Evolutionary conservation across 768 basidiomycete genomes (phyloP).

Genomic region (Psilocybe sp.): DNA sequence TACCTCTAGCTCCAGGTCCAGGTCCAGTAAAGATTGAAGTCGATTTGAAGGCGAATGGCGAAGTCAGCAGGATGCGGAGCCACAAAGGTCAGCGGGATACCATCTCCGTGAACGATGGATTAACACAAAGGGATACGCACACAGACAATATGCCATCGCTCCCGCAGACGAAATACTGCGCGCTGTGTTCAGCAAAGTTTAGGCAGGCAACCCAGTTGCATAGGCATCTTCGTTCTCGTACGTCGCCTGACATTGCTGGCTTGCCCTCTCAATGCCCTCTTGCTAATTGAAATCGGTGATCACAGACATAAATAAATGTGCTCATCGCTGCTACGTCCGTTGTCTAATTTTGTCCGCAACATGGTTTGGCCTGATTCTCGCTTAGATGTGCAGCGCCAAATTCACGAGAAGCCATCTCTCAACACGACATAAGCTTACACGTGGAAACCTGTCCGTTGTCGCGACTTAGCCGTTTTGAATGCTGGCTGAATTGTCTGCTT

Average conservation of each 20-base stretch:
- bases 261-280: not conserved
- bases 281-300: constrained; percentile 4
- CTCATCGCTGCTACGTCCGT: constrained; percentile 62
- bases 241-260: constrained; percentile 23
- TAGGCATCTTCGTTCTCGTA: constrained; percentile 71
- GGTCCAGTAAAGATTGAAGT: constrained; percentile 26
- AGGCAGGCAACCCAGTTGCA: constrained; percentile 73
- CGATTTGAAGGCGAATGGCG: constrained; percentile 40
- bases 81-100: constrained; percentile 32
- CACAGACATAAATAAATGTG: constrained; percentile 63
- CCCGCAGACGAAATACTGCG: constrained; percentile 71
- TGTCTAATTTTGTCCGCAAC: not conserved
- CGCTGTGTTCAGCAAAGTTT: constrained; percentile 69
- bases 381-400: constrained; percentile 61
- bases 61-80: constrained; percentile 40
- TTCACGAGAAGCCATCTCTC: constrained; percentile 75
- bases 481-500: not conserved
- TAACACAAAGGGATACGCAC: constrained; percentile 40
- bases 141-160: constrained; percentile 66
- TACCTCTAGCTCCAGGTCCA: constrained; percentile 24
- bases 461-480: not conserved
- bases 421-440: constrained; percentile 69
- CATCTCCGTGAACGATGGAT: not conserved
- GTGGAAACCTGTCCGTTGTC: constrained; percentile 61
- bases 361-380: constrained; percentile 4